phyloP scores from a whole-genome alignment of 805 yeast genomes.

The Kazachstania bromeliacearum region DNA sequence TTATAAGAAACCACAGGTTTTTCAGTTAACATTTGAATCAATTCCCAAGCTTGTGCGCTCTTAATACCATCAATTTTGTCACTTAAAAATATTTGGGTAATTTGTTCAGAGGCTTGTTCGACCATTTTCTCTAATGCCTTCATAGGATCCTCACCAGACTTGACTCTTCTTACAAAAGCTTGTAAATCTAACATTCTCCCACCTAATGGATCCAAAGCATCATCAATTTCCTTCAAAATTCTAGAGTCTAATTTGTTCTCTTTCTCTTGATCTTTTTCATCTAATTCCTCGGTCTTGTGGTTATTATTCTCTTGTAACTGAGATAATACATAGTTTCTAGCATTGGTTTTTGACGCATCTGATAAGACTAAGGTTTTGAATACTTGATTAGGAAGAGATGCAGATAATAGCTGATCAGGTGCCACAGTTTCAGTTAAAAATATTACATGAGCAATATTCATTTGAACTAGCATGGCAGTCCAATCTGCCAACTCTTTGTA shows the following conservation, averaged over 20 bases:
- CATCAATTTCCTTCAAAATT: slow-evolving; percentile 34
- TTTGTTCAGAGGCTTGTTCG: slow-evolving; percentile 76
- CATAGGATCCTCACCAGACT: slow-evolving; percentile 74
- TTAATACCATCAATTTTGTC: slow-evolving; percentile 45
- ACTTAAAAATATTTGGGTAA: slow-evolving; percentile 66
- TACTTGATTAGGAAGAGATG: slow-evolving; percentile 78
- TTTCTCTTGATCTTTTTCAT: slow-evolving; percentile 24
- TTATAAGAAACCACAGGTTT: slow-evolving; percentile 38
- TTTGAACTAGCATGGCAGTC: slow-evolving; percentile 69
- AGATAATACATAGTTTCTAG: slow-evolving; percentile 57
- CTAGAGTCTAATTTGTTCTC: slow-evolving; percentile 12
- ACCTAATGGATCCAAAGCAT: slow-evolving; percentile 67
- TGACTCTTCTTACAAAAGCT: slow-evolving; percentile 77
- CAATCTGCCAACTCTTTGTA: slow-evolving; percentile 76
- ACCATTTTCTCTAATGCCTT: slow-evolving; percentile 75
- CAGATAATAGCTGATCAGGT: slow-evolving; percentile 54
- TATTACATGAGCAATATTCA: slow-evolving; percentile 83
- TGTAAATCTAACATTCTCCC: slow-evolving; percentile 94
- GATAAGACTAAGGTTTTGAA: slow-evolving; percentile 65
- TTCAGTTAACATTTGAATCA: slow-evolving; percentile 55
- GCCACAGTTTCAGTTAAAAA: slow-evolving; percentile 82
- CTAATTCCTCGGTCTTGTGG: slow-evolving; percentile 8
- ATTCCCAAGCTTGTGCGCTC: slow-evolving; percentile 79
- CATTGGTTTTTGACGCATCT: slow-evolving; percentile 69
- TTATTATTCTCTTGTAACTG: slow-evolving; percentile 34